Conservation (phyloP, 2,329 filamentous ascomycete genomes). For the Thelonectria blattea region DNA sequence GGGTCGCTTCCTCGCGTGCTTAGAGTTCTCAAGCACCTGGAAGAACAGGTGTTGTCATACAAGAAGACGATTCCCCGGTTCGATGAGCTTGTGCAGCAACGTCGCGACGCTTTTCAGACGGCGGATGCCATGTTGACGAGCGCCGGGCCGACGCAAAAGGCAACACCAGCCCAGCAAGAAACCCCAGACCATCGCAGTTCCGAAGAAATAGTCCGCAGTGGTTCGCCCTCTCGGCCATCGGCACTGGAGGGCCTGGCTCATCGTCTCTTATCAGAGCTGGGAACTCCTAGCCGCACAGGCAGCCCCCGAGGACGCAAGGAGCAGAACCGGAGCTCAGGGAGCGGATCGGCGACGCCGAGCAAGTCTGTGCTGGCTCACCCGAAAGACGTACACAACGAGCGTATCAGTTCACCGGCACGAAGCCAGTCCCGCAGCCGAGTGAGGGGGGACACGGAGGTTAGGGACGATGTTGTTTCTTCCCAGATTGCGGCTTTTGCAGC, state of each 20-base stretch:
- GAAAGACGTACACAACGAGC: slow-evolving; percentile 51
- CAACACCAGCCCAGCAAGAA: slow-evolving; percentile 40
- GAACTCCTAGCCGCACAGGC: slow-evolving; percentile 57
- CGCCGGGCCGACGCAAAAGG: slow-evolving; percentile 38
- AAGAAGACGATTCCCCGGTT: slow-evolving; percentile 72
- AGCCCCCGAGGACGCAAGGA: slow-evolving; percentile 60
- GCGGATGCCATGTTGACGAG: slow-evolving; percentile 56
- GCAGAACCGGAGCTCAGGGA: slow-evolving; percentile 40
- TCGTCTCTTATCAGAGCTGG: slow-evolving; percentile 64
- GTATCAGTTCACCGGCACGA: slow-evolving; percentile 42
- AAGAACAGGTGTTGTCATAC: slow-evolving; percentile 67
- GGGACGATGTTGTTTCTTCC: slow-evolving; percentile 48
- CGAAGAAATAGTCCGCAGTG: slow-evolving; percentile 52
- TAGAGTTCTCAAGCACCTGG: slow-evolving; percentile 62
- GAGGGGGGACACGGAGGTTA: slow-evolving; percentile 39
- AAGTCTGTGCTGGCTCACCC: slow-evolving; percentile 47
- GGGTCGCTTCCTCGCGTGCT: slow-evolving; percentile 61
- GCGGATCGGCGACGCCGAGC: slow-evolving; percentile 42
- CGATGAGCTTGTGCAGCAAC: slow-evolving; percentile 72
- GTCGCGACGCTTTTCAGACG: slow-evolving; percentile 67
- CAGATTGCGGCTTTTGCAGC: slow-evolving; percentile 68
- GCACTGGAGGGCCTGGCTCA: slow-evolving; percentile 67
- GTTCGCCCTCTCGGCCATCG: slow-evolving; percentile 60
- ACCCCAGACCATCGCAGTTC: slow-evolving; percentile 51
- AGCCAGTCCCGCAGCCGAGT: slow-evolving; percentile 51